Base-by-base conservation (phyloP, 208 protist species). In the Phytomonas francai region DNA sequence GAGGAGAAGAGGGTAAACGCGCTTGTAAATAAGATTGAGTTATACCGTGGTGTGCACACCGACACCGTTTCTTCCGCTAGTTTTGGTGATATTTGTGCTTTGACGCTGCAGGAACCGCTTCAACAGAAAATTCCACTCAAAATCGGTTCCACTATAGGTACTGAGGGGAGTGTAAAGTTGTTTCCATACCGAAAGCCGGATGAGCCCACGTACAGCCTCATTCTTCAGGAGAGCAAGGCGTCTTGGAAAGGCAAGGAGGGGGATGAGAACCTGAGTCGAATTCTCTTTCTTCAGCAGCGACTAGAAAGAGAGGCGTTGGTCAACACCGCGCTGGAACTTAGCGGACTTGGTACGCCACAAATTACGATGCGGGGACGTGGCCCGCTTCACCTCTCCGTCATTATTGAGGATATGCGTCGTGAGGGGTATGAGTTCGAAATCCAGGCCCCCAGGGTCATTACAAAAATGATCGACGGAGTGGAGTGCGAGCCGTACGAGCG, bases 371-470 rank as follows among this genome's bases (percentile, higher is more conserved):
- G 85, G 73, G 98, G 97, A 39, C 83, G 98, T 59, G 98, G 98
- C 28, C 96, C 98, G 59, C 85, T 99, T 74, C 98, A 99, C 78
- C 85, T 99, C 14, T 98, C 94, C 65, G 93, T 99, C 28, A 94
- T 99, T 60, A 90, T 99, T 56, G 97, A 99, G 68, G 96, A 97
- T 36, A 98, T 99, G 97, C 87, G 98, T 34, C 90, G 98, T 65
- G 97, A 99, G 72, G 97, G 97, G 29, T 98, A 94, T 71, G 98
- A 99, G 78, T 91, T 99, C 67, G 80, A 95, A 56, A 87, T 99
- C 63, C 96, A 89, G 62, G 94, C 96, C n/a, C 97, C 98, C 29
- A 62, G 70, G 39, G 89, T 98, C n/a, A 63, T 98, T 9, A 97
- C 90, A 19, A 78, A 79, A 42, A 73, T 85, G 8, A 87, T 92